Conservation (phyloP, 257 asterid genomes). For the Primulina eburnea region DNA sequence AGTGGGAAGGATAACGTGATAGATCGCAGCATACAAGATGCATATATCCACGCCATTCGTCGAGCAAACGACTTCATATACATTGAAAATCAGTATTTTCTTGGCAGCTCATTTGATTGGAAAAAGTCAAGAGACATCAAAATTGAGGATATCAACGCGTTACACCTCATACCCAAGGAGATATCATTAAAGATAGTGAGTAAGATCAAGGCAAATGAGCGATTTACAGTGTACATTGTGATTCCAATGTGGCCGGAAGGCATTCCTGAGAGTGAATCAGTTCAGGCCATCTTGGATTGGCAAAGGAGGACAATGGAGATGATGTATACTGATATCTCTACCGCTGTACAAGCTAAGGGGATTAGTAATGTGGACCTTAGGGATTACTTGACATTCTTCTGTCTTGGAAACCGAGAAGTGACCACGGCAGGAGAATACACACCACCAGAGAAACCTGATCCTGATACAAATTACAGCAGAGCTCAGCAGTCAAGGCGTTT, state of each 20-base stretch:
- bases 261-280: neutral
- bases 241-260: neutral
- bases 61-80: no score
- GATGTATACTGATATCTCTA: constrained; percentile 33
- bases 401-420: constrained; percentile 84
- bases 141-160: neutral
- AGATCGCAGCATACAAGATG: neutral
- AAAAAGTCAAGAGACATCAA: neutral
- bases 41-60: neutral
- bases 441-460: constrained; percentile 62
- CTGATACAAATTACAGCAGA: constrained; percentile 59
- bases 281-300: neutral
- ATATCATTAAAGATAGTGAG: neutral
- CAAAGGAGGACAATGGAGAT: constrained; percentile 1
- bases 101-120: neutral
- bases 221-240: neutral
- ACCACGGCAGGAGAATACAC: constrained; percentile 39
- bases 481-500: constrained; percentile 81
- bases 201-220: neutral
- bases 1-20: neutral
- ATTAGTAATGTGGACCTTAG: constrained; percentile 43
- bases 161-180: constrained; percentile 34
- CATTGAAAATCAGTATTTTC: neutral
- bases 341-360: constrained; percentile 52
- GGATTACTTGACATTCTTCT: constrained; percentile 77